Conservation (phyloP, 148 eudicot genomes). For the Silene latifolia region DNA sequence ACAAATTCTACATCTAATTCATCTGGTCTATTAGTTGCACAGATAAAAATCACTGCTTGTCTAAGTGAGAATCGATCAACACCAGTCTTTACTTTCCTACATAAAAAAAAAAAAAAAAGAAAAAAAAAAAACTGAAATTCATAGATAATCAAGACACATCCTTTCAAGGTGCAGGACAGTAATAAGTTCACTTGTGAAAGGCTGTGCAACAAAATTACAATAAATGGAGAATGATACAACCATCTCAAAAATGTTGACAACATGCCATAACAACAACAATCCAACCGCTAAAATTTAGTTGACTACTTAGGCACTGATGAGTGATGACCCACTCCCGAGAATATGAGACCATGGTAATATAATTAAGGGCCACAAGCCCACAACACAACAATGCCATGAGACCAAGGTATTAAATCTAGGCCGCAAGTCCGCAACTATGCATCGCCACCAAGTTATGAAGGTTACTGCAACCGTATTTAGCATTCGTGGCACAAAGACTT, state of each 20-base stretch:
- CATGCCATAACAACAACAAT: not conserved
- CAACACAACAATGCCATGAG: not conserved
- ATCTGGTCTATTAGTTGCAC: constrained; percentile 97
- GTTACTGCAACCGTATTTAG: not conserved
- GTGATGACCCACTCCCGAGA: not conserved
- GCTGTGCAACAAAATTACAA: not conserved
- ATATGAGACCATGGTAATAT: not conserved
- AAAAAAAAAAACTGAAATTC: constrained; percentile 4
- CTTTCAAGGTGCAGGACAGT: not conserved
- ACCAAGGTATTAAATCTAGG: not conserved
- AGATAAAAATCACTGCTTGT: constrained; percentile 88
- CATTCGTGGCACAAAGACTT: not conserved
- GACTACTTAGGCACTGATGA: not conserved
- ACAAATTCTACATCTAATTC: constrained; percentile 77
- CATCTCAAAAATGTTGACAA: not conserved
- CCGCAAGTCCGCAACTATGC: not conserved
- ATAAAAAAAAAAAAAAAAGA: too few relatives aligned
- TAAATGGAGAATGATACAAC: not conserved
- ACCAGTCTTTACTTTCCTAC: constrained; percentile 81
- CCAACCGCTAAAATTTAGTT: not conserved
- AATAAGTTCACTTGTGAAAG: not conserved
- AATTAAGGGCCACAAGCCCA: too few relatives aligned
- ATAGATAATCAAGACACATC: not conserved
- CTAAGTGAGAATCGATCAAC: constrained; percentile 78
- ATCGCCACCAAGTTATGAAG: not conserved